A percentile compares a stretch with the other conserved stretches of the same genome.
Conservation (phyloP, 1,284 basidiomycete genomes). For the Gymnopus androsaceus region DNA sequence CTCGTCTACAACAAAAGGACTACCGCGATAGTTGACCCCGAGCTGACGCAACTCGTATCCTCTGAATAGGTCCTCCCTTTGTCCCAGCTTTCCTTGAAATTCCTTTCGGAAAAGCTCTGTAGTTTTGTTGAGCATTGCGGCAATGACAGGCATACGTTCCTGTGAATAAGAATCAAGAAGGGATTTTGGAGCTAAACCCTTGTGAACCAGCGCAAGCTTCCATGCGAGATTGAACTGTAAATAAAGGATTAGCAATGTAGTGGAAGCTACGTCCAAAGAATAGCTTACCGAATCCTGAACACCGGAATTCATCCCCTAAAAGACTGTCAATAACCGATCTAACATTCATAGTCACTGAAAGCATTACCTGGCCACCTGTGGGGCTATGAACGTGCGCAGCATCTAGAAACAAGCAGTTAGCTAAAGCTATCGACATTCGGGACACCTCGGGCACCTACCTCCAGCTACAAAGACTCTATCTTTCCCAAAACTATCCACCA, state of each 20-base stretch:
- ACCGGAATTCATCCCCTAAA: conserved; percentile 37
- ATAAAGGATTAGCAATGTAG: background rate
- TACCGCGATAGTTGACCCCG: conserved; percentile 37
- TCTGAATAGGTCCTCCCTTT: conserved; percentile 6
- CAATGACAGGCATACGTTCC: conserved; percentile 42
- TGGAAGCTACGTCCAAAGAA: background rate
- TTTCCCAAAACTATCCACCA: too few species aligned
- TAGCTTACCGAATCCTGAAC: conserved; percentile 39
- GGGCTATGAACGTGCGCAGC: conserved; percentile 33
- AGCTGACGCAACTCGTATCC: conserved; percentile 24
- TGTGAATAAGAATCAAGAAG: conserved; percentile 36
- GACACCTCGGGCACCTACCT: too few species aligned
- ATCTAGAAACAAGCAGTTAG: conserved; percentile 22
- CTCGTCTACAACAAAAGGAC: conserved; percentile 21
- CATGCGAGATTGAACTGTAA: conserved; percentile 41
- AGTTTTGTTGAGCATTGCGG: conserved; percentile 33
- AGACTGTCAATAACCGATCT: background rate
- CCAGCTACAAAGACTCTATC: conserved; percentile 17
- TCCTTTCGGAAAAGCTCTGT: conserved; percentile 22
- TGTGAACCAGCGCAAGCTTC: conserved; percentile 43
- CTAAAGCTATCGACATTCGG: too few species aligned
- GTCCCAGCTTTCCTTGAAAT: background rate
- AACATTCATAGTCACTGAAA: too few species aligned
- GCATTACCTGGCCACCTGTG: conserved; percentile 30
- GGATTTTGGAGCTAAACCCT: conserved; percentile 36